Evolutionary conservation across 2,329 filamentous ascomycete genomes (phyloP).

Genomic region (Aureobasidium sp.): DNA sequence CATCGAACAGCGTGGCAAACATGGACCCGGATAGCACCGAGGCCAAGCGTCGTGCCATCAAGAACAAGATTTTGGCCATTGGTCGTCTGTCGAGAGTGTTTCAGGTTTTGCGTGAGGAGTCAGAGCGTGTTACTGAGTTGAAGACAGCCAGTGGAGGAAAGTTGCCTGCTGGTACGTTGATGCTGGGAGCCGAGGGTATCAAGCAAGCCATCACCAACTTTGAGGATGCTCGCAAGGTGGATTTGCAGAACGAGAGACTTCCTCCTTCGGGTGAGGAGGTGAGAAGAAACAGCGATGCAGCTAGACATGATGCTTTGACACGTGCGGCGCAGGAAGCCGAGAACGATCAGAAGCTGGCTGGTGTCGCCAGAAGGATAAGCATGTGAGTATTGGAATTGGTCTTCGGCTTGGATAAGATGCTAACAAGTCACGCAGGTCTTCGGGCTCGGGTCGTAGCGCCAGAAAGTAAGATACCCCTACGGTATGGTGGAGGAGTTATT

Average conservation of each 20-base stretch:
- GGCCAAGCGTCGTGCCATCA: slow-evolving; percentile 92
- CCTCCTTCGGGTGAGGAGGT: slow-evolving; percentile 93
- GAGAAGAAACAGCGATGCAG: slow-evolving; percentile 69
- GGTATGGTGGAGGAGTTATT: slow-evolving; percentile 2
- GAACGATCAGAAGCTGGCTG: slow-evolving; percentile 80
- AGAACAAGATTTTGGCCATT: slow-evolving; percentile 99
- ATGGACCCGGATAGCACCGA: slow-evolving; percentile 80
- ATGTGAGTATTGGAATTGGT: slow-evolving; percentile 57
- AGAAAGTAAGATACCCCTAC: slow-evolving; percentile 12
- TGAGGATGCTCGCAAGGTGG: slow-evolving; percentile 93
- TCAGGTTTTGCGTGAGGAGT: slow-evolving; percentile 95
- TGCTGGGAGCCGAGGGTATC: slow-evolving; percentile 96
- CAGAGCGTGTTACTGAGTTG: slow-evolving; percentile 90
- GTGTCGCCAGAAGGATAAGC: slow-evolving; percentile 84
- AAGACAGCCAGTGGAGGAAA: slow-evolving; percentile 93
- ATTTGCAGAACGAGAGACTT: slow-evolving; percentile 66
- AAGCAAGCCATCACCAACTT: slow-evolving; percentile 97
- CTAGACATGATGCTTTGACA: slow-evolving; percentile 73
- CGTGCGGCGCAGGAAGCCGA: slow-evolving; percentile 82
- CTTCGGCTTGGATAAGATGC: slow-evolving; percentile 12
- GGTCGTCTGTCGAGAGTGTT: slow-evolving; percentile 94
- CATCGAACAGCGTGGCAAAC: slow-evolving; percentile 28
- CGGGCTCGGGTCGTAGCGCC: slow-evolving; percentile 30
- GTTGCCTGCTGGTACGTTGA: slow-evolving; percentile 88
- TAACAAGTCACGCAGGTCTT: slow-evolving; percentile 26